Evolutionary conservation across 345 rosid genomes (phyloP).

Genomic region (Lepidium didymum): DNA sequence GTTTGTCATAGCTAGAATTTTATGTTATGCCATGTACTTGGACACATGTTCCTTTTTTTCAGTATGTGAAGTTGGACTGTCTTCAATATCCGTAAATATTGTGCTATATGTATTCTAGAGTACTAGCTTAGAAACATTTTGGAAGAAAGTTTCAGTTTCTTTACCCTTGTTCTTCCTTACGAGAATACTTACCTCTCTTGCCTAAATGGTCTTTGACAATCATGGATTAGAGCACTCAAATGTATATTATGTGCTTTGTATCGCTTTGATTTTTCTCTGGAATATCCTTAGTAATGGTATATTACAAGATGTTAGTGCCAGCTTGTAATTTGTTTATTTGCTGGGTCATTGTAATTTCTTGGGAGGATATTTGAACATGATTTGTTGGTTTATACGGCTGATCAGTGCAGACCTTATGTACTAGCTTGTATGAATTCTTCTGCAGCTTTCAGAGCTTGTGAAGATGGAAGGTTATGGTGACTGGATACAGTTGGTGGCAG

Average conservation of each 20-base stretch:
- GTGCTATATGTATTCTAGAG: not conserved
- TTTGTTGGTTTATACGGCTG: conserved; percentile 5
- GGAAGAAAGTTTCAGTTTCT: not conserved
- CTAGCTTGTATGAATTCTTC: conserved; percentile 20
- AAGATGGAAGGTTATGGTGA: conserved; percentile 95
- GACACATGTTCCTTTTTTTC: not conserved
- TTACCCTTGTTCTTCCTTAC: not conserved
- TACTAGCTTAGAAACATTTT: not conserved
- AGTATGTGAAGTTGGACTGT: not conserved
- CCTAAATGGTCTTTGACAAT: not conserved
- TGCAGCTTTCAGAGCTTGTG: conserved; percentile 97
- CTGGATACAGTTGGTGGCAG: conserved; percentile 96
- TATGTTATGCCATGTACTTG: not conserved
- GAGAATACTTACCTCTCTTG: not conserved
- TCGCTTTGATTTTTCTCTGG: conserved; percentile 1
- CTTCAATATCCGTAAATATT: not conserved
- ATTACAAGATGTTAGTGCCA: not conserved
- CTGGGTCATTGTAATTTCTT: not conserved
- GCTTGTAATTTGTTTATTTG: not conserved
- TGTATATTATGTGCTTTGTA: conserved; percentile 3
- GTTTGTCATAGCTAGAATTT: conserved; percentile 1
- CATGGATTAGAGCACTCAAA: not conserved
- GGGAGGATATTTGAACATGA: not conserved
- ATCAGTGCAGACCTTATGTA: conserved; percentile 5
- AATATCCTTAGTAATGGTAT: conserved; percentile 4